phyloP scores from a whole-genome alignment of 768 basidiomycete genomes.

The Kwoniella sp. region DNA sequence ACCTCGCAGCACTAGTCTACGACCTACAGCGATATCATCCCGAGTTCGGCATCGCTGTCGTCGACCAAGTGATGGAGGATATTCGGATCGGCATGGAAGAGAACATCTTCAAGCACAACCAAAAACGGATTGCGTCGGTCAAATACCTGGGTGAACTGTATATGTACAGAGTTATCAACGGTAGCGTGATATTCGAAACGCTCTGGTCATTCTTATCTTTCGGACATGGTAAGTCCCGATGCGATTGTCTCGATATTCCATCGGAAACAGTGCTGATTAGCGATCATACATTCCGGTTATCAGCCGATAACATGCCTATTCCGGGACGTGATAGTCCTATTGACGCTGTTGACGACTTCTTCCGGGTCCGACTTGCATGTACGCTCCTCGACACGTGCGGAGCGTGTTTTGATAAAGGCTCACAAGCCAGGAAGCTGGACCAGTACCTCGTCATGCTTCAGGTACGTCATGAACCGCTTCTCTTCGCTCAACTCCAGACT shows the following conservation, averaged over 20 bases:
- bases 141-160: constrained; percentile 97
- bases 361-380: constrained; percentile 88
- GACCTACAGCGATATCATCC: constrained; percentile 92
- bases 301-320: constrained; percentile 85
- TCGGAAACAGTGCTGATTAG: background rate
- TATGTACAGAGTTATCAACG: constrained; percentile 89
- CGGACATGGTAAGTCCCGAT: constrained; percentile 81
- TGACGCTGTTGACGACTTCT: constrained; percentile 95
- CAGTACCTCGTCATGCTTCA: constrained; percentile 92
- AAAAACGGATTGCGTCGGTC: constrained; percentile 83
- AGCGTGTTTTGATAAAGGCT: constrained; percentile 94
- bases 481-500: background rate
- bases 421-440: constrained; percentile 89
- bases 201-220: constrained; percentile 94
- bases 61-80: constrained; percentile 94
- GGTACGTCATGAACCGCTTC: constrained; percentile 62
- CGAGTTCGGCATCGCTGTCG: constrained; percentile 79
- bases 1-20: constrained; percentile 91
- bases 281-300: background rate
- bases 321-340: constrained; percentile 73
- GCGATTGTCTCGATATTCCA: too few species aligned
- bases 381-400: constrained; percentile 92
- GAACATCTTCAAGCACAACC: constrained; percentile 92
- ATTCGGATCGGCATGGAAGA: constrained; percentile 86
- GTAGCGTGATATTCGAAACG: constrained; percentile 85